Base-by-base conservation (phyloP, 768 basidiomycete species). In the Russula ochroleuca region DNA sequence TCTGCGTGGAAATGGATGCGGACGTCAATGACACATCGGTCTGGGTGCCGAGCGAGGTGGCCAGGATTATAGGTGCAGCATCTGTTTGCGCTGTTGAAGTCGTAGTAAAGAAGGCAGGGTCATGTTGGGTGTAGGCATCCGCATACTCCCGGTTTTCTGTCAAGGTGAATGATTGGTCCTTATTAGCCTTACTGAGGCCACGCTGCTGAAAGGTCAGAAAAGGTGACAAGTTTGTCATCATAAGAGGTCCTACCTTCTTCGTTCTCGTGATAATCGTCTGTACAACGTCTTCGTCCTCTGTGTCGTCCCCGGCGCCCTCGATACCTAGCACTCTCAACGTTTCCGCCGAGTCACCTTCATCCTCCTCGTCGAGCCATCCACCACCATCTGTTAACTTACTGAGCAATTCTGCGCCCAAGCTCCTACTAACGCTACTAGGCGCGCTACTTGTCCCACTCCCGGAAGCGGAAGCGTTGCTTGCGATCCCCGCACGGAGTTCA, bases 221-320 rank as follows among this genome's bases (percentile, higher is more conserved):
- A 45, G 28, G 14, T 6, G 41, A 38, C 3, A 38, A 5, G 4
- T 15, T 11, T 8, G 37, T 52, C n/a, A 54, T n/a, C 45, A 41
- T 9, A 17, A 38, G 23, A 21, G 53, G 21, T 69, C 76, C 28
- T 70, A 87, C 87, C 78, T 88, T 79, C 75, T 88, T 90, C 70
- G 85, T 88, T 63, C 90, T 78, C 1, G 92, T 94, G 68, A 95
- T 93, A 67, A 95, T 94, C 3, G 92, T 94, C 74, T 94, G 87
- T 63, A 90, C 84, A 45, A 89, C 84, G 70, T 90, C 88, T 69
- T 88, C 88, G 21, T 80, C 85, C 58, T 87, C 88, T 3, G 84
- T 83, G 47, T 79, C 80, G 19, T 76, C 74, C 25, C 80, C 83
- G 6, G 82, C 80, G 13, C 78, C 81, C 40, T 73, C 71, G 25